Evolutionary conservation across 352 stramenopile genomes (phyloP).

Genomic region (Phytopythium litorale): DNA sequence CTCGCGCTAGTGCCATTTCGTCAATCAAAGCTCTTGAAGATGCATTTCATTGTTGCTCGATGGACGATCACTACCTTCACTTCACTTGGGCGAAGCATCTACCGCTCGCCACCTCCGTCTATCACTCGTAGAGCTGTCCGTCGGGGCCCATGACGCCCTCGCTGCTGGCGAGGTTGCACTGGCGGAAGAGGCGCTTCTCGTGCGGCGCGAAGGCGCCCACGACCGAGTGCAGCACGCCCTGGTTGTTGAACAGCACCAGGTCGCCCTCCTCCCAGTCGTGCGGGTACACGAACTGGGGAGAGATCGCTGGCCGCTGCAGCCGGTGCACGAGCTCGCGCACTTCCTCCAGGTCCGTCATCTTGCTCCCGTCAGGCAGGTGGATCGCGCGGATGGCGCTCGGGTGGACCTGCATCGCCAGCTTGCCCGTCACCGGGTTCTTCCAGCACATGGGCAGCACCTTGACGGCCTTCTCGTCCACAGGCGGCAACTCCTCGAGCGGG

Average conservation of each 20-base stretch:
- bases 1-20: background rate
- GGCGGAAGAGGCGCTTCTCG: constrained; percentile 25
- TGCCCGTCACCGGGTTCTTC: constrained; percentile 22
- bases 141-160: constrained; percentile 23
- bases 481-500: constrained; percentile 18
- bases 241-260: constrained; percentile 28
- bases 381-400: constrained; percentile 21
- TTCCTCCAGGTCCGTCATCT: constrained; percentile 21
- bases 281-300: constrained; percentile 22
- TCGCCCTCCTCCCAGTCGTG: constrained; percentile 30
- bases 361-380: constrained; percentile 16
- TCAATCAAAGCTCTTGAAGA: background rate
- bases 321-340: constrained; percentile 21
- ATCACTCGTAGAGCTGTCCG: constrained; percentile 20
- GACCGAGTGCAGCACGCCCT: constrained; percentile 25
- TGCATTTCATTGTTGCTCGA: too few relatives aligned
- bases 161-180: constrained; percentile 27
- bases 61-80: background rate
- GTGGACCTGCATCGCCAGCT: constrained; percentile 25
- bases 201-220: constrained; percentile 20
- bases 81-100: too few relatives aligned
- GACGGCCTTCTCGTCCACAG: constrained; percentile 20
- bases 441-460: constrained; percentile 30
- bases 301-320: constrained; percentile 23
- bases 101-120: background rate